A percentile compares a stretch with the other conserved stretches of the same genome.
Evolutionary conservation across 2,329 filamentous ascomycete genomes (phyloP).

Genomic region (Fusarium nodosum): DNA sequence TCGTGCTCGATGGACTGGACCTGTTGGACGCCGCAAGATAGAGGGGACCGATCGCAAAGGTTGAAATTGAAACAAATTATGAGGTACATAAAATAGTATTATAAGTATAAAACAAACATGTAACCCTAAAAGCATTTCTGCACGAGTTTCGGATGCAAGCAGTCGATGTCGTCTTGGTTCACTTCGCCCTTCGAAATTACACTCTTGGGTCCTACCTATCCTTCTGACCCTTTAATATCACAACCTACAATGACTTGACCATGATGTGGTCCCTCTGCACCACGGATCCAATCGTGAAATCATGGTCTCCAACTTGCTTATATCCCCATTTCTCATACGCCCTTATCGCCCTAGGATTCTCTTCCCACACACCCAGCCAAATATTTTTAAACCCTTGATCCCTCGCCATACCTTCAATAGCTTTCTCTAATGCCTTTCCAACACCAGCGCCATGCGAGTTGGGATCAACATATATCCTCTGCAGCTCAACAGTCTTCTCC

Average conservation of each 20-base stretch:
- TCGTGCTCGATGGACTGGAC: neutral
- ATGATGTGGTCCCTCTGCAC: slow-evolving; percentile 61
- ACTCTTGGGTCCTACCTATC: neutral
- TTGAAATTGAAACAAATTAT: neutral
- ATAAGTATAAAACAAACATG: neutral
- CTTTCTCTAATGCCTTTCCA: slow-evolving; percentile 52
- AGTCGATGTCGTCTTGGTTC: no score
- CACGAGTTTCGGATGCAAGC: no score
- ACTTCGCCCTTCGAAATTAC: no score
- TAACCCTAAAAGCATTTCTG: no score
- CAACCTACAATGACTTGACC: slow-evolving; percentile 49
- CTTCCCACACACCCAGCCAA: slow-evolving; percentile 65
- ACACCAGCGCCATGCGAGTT: slow-evolving; percentile 56
- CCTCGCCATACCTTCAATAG: slow-evolving; percentile 53
- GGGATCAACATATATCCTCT: slow-evolving; percentile 59
- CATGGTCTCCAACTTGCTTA: slow-evolving; percentile 56
- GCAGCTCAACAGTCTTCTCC: slow-evolving; percentile 56
- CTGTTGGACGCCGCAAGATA: neutral
- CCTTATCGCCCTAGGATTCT: slow-evolving; percentile 56
- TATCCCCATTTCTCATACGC: slow-evolving; percentile 61
- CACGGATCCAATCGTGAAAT: slow-evolving; percentile 58
- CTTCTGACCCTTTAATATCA: neutral
- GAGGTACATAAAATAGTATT: neutral
- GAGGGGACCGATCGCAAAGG: neutral
- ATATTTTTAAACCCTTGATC: slow-evolving; percentile 56